Evolutionary conservation across 495 filamentous ascomycete species (phyloP).

Genomic region (Daldinia vernicosa): DNA sequence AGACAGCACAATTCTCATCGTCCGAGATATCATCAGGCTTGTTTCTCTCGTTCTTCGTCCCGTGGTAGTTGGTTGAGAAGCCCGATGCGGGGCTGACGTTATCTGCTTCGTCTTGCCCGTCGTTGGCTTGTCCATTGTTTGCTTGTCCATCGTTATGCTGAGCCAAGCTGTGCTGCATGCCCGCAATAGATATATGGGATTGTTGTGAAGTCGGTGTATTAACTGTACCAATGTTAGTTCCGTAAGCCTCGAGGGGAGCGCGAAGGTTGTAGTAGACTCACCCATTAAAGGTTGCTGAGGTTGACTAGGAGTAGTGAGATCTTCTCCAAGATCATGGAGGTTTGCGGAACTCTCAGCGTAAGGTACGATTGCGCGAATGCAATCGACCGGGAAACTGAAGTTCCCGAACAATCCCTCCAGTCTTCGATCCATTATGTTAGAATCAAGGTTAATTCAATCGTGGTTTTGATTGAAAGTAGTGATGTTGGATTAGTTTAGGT

Average conservation of each 20-base stretch:
- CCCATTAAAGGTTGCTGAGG: neutral
- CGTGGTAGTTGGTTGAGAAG: neutral
- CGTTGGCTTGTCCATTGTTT: neutral
- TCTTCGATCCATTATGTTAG: too few species aligned
- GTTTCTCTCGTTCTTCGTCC: neutral
- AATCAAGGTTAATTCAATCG: too few species aligned
- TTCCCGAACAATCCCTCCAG: too few species aligned
- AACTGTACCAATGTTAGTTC: neutral
- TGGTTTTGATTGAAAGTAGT: too few species aligned
- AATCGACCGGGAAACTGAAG: neutral
- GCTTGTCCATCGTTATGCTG: too few species aligned
- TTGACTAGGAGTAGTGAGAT: neutral
- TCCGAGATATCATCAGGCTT: neutral
- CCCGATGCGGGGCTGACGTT: neutral
- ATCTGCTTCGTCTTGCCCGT: neutral
- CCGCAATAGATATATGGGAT: neutral
- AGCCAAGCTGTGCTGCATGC: neutral
- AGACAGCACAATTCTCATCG: neutral
- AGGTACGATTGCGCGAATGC: neutral
- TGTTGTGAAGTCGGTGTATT: neutral
- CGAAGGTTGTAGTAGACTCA: neutral
- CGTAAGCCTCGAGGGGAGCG: neutral
- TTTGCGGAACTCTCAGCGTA: neutral
- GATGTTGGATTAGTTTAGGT: too few species aligned
- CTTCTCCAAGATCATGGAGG: neutral